Base-by-base conservation (phyloP, 192 early-diverging fungal genomes). In the Spizellomyces punctatus region DNA sequence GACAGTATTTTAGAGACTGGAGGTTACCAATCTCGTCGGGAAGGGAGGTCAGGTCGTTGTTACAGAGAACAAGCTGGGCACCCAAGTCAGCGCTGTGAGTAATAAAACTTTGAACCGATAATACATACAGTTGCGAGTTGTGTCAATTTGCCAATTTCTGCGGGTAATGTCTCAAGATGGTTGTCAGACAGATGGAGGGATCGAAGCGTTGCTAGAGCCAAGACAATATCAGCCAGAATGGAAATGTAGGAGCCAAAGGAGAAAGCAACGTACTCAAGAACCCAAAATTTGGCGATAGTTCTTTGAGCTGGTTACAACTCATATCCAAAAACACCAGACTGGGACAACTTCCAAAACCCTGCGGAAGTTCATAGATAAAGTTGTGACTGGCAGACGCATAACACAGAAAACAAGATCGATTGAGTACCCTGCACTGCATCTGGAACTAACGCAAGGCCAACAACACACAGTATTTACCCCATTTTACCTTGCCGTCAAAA, bases 141-240 rank as follows among this genome's bases (percentile, higher is more conserved):
- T 17, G 10, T 69, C 22, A 83, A 70, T 17, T 78, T 72, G 16
- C 81, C 81, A 48, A 83, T 78, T 47, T 79, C 81, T 14, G 76
- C 52, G 7, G 78, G 81, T 9, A 82, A 50, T 4, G 58, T 63
- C 61, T 60, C 72, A 22, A 83, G 69, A 46, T 73, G 58, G 57
- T 83, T 83, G 56, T 79, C 69, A 8, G 76, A 36, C 1, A 83
- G 65, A 72, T 83, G 82, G 6, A 83, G 64, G 19, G 62, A 44
- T 47, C 69, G 19, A 5, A 83, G 68, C 9, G 77, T 79, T 6
- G 78, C 69, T 76, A 50, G 21, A 63, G 48, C 5, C 19, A n/a
- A 42, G 10, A n/a, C 2, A 46, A 16, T 6, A 66, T 41, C 10
- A 0, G 57, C 14, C 22, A 73, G n/a, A 19, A 47, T 49, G 47